phyloP scores from a whole-genome alignment of 2,329 filamentous ascomycete species.

The Hortaea werneckii region DNA sequence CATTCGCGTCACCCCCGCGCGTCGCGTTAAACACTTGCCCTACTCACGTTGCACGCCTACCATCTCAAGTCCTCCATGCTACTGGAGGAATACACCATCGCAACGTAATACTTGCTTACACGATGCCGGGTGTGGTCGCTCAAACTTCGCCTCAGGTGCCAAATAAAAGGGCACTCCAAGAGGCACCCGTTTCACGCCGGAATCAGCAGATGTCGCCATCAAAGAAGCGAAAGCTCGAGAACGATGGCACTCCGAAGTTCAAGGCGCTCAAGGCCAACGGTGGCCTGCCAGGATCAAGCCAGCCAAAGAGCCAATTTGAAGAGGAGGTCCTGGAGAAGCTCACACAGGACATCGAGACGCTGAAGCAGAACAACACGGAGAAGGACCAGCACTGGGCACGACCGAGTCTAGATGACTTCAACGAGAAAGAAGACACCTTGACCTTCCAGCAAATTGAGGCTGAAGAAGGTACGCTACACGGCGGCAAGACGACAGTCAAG shows the following conservation, averaged over 20 bases:
- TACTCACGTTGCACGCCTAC: too few species aligned
- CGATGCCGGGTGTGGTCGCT: slow-evolving; percentile 24
- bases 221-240: slow-evolving; percentile 83
- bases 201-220: slow-evolving; percentile 42
- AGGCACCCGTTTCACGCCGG: slow-evolving; percentile 34
- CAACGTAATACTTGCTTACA: not conserved
- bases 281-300: slow-evolving; percentile 56
- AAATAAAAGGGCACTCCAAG: slow-evolving; percentile 37
- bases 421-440: slow-evolving; percentile 57
- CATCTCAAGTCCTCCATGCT: too few species aligned
- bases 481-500: slow-evolving; percentile 70
- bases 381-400: slow-evolving; percentile 88
- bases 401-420: slow-evolving; percentile 50
- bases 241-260: slow-evolving; percentile 48
- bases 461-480: slow-evolving; percentile 75
- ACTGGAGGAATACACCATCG: too few species aligned
- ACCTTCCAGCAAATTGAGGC: slow-evolving; percentile 92
- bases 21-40: too few species aligned
- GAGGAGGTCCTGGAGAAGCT: slow-evolving; percentile 90
- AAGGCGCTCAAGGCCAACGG: slow-evolving; percentile 49
- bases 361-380: slow-evolving; percentile 80
- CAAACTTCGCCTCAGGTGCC: slow-evolving; percentile 25
- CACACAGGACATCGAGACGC: slow-evolving; percentile 78
- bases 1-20: too few species aligned
- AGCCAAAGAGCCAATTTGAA: slow-evolving; percentile 85